A percentile compares a stretch with the other conserved stretches of the same genome.
Evolutionary conservation across 2,329 filamentous ascomycete species (phyloP).

Genomic region (Colletotrichum coccodes): DNA sequence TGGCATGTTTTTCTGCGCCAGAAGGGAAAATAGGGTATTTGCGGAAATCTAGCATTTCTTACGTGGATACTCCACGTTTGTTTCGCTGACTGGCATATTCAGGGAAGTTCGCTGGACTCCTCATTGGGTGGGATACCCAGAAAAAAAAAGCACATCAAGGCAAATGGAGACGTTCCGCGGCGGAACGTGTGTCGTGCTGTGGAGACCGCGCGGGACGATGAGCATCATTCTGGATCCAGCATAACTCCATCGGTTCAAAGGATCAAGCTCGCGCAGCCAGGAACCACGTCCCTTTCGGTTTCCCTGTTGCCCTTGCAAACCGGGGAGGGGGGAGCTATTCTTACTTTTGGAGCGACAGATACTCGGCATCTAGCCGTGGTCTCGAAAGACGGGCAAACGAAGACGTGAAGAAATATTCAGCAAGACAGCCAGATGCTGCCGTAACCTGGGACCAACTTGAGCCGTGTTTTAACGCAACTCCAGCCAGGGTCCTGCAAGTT

Average conservation of each 20-base stretch:
- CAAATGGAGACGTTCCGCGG: constrained; percentile 28
- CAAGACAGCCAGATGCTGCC: background rate
- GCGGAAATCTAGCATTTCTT: constrained; percentile 7
- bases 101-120: constrained; percentile 3
- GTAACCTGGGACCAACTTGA: background rate
- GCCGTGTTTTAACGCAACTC: background rate
- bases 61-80: background rate
- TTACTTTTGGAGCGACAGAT: background rate
- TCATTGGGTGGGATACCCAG: background rate
- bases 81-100: background rate
- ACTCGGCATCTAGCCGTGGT: constrained; percentile 14
- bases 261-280: background rate
- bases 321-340: no score
- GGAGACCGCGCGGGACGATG: constrained; percentile 4
- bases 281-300: background rate
- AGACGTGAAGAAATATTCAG: background rate
- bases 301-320: no score
- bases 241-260: constrained; percentile 11
- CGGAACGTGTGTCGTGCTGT: constrained; percentile 26
- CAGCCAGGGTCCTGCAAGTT: background rate
- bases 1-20: background rate
- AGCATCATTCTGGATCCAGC: constrained; percentile 14
- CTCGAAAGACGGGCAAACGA: no score
- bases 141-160: background rate
- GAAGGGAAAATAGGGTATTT: background rate